phyloP scores from a whole-genome alignment of 352 stramenopile genomes.

The Globisporangium alternatum region DNA sequence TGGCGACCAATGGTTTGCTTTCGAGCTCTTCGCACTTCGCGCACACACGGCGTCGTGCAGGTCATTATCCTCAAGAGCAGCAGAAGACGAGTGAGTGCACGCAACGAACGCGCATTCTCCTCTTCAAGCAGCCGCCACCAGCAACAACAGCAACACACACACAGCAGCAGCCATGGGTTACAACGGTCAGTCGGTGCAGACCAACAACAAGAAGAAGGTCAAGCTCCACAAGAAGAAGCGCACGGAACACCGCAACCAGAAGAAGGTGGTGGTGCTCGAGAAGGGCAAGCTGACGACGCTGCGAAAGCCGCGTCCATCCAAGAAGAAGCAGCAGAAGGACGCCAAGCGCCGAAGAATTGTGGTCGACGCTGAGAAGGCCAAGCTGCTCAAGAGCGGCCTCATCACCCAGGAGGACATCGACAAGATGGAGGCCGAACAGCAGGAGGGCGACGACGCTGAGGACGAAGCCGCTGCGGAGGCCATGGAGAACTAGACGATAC shows the following conservation, averaged over 20 bases:
- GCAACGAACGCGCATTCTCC: neutral
- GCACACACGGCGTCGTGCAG: slow-evolving; percentile 7
- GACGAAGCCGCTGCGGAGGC: slow-evolving; percentile 28
- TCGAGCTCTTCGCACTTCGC: slow-evolving; percentile 13
- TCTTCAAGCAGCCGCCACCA: slow-evolving; percentile 1
- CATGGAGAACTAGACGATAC: slow-evolving; percentile 42
- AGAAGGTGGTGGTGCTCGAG: slow-evolving; percentile 65
- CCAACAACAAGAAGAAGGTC: slow-evolving; percentile 86
- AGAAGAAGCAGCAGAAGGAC: slow-evolving; percentile 88
- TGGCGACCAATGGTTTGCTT: slow-evolving; percentile 25
- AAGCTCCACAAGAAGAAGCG: slow-evolving; percentile 87
- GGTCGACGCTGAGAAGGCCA: slow-evolving; percentile 68
- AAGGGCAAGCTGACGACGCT: slow-evolving; percentile 56
- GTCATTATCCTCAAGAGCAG: slow-evolving; percentile 6
- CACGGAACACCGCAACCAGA: slow-evolving; percentile 67
- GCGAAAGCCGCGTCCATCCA: slow-evolving; percentile 65
- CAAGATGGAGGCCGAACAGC: slow-evolving; percentile 64
- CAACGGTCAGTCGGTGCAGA: slow-evolving; percentile 66
- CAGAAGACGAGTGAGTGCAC: slow-evolving; percentile 1
- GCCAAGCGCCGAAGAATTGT: slow-evolving; percentile 73
- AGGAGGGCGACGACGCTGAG: slow-evolving; percentile 32
- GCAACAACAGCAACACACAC: slow-evolving; percentile 9
- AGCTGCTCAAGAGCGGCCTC: slow-evolving; percentile 74
- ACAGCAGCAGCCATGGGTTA: slow-evolving; percentile 30
- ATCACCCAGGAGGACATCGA: slow-evolving; percentile 84